Conservation (phyloP, 2,329 filamentous ascomycete genomes). For the Truncatella angustata region DNA sequence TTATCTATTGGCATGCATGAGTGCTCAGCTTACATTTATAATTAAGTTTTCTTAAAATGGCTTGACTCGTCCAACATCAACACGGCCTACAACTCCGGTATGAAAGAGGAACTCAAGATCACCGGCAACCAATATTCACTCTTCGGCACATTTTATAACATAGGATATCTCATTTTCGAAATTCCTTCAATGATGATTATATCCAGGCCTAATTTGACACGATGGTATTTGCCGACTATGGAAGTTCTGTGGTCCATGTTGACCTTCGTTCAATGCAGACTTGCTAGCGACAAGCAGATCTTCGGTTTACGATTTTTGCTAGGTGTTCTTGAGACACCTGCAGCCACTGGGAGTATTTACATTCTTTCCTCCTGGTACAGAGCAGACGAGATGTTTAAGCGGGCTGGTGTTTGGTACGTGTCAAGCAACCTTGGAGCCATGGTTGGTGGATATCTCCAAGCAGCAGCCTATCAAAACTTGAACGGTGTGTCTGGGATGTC, state of each 20-base stretch:
- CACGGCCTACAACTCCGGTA: conserved; percentile 8
- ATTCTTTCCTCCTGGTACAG: conserved; percentile 30
- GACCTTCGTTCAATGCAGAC: conserved; percentile 15
- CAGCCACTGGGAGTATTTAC: conserved; percentile 18
- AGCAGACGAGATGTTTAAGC: conserved; percentile 37
- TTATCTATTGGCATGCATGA: not conserved
- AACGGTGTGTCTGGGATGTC: conserved; percentile 41
- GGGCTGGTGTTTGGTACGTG: conserved; percentile 45
- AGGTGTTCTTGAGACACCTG: conserved; percentile 21
- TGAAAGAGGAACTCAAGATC: conserved; percentile 10
- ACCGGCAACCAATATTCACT: conserved; percentile 12
- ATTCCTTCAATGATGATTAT: conserved; percentile 18
- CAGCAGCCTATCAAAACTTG: conserved; percentile 47
- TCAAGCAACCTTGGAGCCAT: conserved; percentile 45
- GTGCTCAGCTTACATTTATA: not conserved
- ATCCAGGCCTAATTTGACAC: conserved; percentile 13
- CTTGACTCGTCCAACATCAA: conserved; percentile 11
- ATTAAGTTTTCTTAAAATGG: conserved; percentile 26
- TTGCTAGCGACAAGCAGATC: conserved; percentile 20
- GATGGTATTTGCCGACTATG: conserved; percentile 17
- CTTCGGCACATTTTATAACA: conserved; percentile 15
- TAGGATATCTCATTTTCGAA: conserved; percentile 17
- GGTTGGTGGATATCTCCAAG: conserved; percentile 49
- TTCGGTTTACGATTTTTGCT: conserved; percentile 27
- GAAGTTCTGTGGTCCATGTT: conserved; percentile 15